Base-by-base conservation (phyloP, 305 asterid species). In the Salvia sclarea region DNA sequence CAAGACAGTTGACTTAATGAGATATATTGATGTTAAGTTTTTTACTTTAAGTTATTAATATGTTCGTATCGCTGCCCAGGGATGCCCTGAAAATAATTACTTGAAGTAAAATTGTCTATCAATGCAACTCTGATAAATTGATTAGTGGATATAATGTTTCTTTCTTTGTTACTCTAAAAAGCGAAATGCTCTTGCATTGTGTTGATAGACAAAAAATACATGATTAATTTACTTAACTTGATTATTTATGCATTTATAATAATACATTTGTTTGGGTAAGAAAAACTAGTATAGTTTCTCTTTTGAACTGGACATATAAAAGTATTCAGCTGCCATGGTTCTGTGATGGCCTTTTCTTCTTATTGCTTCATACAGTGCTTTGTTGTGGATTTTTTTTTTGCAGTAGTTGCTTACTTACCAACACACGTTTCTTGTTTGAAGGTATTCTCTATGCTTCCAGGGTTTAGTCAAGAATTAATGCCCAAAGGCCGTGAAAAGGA, bases 401-500 rank as follows among this genome's bases (percentile, higher is more conserved):
- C 24, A n/a, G 65, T 24, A 37, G 11, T 59, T 38, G 49, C 57
- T 20, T 62, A n/a, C 44, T 63, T 56, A 64, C 57, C 43, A 18
- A 14, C 14, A 21, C 22, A 6, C 31, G n/a, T 56, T 70, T 10
- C 33, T 70, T 43, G 28, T 54, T 45, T 81, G 72, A 64, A 94
- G 98, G 95, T 91, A 3, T 89, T 89, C 74, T 94, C 99, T 8
- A 94, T 86, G 98, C 90, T 94, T 73, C 99, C 98, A 21, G 98
- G 98, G 71, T 89, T 83, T 68, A 86, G 95, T 80, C 83, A 88
- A 38, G 98, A 94, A 85, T 81, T 91, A 79, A 91, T 94, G 97
- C 97, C 98, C 53, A 78, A 91, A 79, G 99, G 97, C 14, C 93
- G 76, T 69, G 99, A 91, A 72, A 85, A 89, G 81, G 98, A 94